These are phyloP conservation scores for Mucor piriformis DNA, from an alignment of 371 early-diverging fungal genomes.

Conservation along the genomic window DNA sequence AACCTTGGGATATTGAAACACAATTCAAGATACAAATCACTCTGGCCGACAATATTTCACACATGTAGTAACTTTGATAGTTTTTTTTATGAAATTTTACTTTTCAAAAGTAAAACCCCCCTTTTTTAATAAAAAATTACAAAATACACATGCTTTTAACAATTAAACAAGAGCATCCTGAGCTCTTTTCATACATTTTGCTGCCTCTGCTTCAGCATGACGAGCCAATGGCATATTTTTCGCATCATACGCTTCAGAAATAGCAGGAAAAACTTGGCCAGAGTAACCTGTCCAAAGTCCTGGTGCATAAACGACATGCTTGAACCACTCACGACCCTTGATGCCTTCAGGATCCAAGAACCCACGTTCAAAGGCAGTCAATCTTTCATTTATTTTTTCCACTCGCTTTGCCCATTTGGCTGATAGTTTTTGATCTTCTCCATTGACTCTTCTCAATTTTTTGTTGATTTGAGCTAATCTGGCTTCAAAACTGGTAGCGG, in stretches of 20 bases:
- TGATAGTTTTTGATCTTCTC: constrained; percentile 16
- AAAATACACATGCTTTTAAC: not conserved
- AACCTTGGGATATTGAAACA: constrained; percentile 9
- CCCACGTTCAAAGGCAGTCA: constrained; percentile 53
- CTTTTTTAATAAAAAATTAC: too few species aligned
- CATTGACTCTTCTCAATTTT: constrained; percentile 18
- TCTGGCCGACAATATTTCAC: not conserved
- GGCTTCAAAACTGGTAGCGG: constrained; percentile 14
- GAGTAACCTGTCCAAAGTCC: constrained; percentile 57
- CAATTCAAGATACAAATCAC: constrained; percentile 2
- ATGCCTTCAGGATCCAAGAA: constrained; percentile 61
- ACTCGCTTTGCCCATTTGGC: constrained; percentile 26
- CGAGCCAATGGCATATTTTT: constrained; percentile 26
- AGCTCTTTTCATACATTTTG: constrained; percentile 24
- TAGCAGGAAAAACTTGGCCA: constrained; percentile 53
- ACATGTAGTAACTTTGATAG: not conserved
- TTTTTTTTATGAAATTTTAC: not conserved
- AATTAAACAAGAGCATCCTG: constrained; percentile 6
- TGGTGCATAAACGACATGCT: constrained; percentile 64
- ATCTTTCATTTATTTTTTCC: constrained; percentile 39
- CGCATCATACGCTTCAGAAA: constrained; percentile 51
- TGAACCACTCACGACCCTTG: constrained; percentile 62
- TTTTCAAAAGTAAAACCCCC: too few species aligned
- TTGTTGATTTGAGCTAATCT: constrained; percentile 13
- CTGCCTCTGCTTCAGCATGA: constrained; percentile 35